Percentiles rank a stretch among this genome's conserved stretches.
Evolutionary conservation across 2,329 filamentous ascomycete genomes (phyloP).

Genomic region (Lasiodiplodia sp.): DNA sequence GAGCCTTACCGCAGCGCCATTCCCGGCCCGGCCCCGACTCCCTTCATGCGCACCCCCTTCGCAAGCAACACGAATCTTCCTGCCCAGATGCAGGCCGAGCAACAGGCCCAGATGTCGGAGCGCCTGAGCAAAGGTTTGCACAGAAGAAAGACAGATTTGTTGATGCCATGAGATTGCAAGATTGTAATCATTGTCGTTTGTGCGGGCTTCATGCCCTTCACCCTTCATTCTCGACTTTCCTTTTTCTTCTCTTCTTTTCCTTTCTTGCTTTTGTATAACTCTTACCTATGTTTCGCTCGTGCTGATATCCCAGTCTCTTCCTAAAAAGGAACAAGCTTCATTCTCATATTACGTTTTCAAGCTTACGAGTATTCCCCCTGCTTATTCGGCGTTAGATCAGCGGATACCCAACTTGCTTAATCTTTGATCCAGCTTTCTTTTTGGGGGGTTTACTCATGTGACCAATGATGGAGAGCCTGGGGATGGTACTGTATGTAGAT

Average conservation of each 20-base stretch:
- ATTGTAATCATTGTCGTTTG: not conserved
- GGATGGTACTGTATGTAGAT: not conserved
- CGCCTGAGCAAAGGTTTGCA: not conserved
- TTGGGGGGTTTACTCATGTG: not conserved
- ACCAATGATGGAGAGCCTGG: not conserved
- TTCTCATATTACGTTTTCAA: not conserved
- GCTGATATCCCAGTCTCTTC: not conserved
- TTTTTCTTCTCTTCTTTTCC: not conserved
- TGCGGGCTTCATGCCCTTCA: not conserved
- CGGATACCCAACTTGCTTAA: not conserved
- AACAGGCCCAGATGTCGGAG: constrained; percentile 6
- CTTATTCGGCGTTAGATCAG: not conserved
- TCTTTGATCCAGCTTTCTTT: not conserved
- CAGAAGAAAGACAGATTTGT: constrained; percentile 14
- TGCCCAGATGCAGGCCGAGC: not conserved
- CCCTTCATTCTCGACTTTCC: not conserved
- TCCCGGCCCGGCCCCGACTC: constrained; percentile 9
- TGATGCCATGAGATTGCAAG: not conserved
- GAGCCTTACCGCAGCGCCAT: not conserved
- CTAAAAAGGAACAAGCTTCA: not conserved
- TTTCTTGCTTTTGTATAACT: not conserved
- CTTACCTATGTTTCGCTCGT: not conserved
- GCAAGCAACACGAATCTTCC: constrained; percentile 15
- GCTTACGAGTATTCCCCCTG: not conserved
- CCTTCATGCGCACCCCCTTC: constrained; percentile 22